Base-by-base conservation (phyloP, 306 rosid species). In the Sindora glabra region DNA sequence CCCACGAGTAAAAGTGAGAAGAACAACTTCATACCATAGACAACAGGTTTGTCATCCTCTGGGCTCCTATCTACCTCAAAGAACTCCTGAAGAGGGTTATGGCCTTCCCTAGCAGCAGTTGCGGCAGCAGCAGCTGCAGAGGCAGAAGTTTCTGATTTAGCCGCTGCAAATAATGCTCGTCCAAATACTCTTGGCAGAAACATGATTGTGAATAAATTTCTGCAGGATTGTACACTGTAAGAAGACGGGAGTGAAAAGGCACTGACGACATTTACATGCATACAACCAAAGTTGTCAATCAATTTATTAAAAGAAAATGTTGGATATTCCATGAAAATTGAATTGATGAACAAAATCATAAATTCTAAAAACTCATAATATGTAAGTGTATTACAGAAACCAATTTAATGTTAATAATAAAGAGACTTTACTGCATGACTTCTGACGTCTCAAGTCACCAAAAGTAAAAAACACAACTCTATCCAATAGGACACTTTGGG, bases 31-130 rank as follows among this genome's bases (percentile, higher is more conserved):
- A 51, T 79, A 91, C 98, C 98, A 52, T 88, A 91, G 36, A 81
- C 84, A 67, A 84, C 81, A 8, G 98, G 95, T 60, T 79, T 76
- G 10, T 81, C 98, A 26, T 81, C 85, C 0, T 91, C 96, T 18
- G 58, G 13, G 53, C 73, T 74, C 76, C 89, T 79, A 44, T 83
- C 89, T 24, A 23, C 65, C 81, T 91, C 98, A 49, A 88, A 91
- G 63, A 91, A 85, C 65, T 81, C 87, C 46, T 83, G 74, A 38
- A 91, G 96, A 41, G 96, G 96, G 58, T 91, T 91, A 47, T 37
- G 62, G 5, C 25, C 74, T 71, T 33, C 59, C 64, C 73, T 64
- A 37, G 62, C 47, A 14, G 80, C 63, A 48, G 83, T 67, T 4
- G 62, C 36, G 10, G 77, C 47, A 23, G 80, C 62, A 0, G 81